Evolutionary conservation across 1,139 yeast genomes (phyloP), one percentile per base, ranked within the genome.

Genomic region (Kurtzmaniella quercitrusa): DNA sequence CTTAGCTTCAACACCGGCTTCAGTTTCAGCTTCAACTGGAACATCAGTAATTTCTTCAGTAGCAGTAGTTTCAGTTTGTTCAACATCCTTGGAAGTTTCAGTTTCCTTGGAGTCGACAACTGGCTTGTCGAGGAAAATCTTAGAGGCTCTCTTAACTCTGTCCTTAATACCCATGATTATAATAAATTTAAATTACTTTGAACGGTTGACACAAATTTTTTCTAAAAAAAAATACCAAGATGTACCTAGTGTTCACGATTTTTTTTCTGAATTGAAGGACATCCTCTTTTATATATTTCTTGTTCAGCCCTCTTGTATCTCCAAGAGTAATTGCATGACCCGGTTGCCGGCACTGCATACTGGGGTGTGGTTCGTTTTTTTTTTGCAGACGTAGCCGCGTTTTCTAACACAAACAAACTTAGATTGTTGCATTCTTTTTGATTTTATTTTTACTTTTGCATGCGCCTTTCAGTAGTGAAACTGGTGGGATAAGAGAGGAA

Each of bases 81-180:
- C 50, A 18, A 38, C 50, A 12, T 48, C 50, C 21, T 46, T 42
- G 22, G 47, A 40, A 9, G 33, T 33, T 40, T 42, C 33, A 32
- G 38, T 21, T 18, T 45, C 45, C 40, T 53, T 56, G 50, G 67
- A 71, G 54, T 63, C 65, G 39, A 67, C 59, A 43, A 66, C 71
- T 38, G 52, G 44, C 37, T 34, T 34, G 30, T 50, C 52, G 44
- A 55, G 47, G 52, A 71, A 71, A 47, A 68, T 63, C 59, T 62
- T 68, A 37, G 76, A 71, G 28, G 73, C 69, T 66, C 77, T 69
- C 59, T 66, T 71, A 47, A 71, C 68, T 55, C 57, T 71, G 52
- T 71, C 74, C 54, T 68, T 70, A 47, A 71, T 65, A 50, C 74
- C 72, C 76, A 71, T 71, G 44, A 8, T 40, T 20, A 21, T 11